These are phyloP conservation scores for Trametes meyenii DNA, from an alignment of 768 basidiomycete genomes.

Conservation along the genomic window DNA sequence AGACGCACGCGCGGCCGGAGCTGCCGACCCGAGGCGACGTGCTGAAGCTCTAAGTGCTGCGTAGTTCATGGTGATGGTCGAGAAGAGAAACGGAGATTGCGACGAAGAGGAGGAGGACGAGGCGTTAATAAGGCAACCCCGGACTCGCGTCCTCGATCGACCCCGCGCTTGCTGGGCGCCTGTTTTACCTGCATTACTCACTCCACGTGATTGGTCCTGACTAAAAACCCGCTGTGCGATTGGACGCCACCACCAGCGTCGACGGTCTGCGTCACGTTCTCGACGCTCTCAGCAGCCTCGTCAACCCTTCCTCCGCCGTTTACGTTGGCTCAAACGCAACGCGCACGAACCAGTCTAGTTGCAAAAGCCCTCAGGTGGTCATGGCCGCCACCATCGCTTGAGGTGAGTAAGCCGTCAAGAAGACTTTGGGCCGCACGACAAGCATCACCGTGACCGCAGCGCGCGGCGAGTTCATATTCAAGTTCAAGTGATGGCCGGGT, in stretches of 20 bases:
- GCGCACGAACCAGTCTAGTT: no score
- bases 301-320: neutral
- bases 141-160: neutral
- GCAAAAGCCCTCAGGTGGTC: no score
- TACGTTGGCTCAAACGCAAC: no score
- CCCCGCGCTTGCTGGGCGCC: constrained; percentile 6
- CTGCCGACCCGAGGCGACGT: constrained; percentile 46
- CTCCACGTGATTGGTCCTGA: constrained; percentile 21
- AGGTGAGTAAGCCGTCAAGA: neutral
- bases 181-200: constrained; percentile 5
- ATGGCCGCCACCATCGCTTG: neutral
- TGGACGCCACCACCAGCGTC: constrained; percentile 3
- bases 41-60: constrained; percentile 53
- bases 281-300: neutral
- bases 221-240: constrained; percentile 15
- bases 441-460: no score
- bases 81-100: neutral
- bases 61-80: constrained; percentile 52
- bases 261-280: constrained; percentile 2
- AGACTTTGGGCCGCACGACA: no score
- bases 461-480: no score
- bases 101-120: neutral
- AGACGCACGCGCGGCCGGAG: constrained; percentile 25
- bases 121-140: constrained; percentile 1
- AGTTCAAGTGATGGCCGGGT: no score